phyloP scores from a whole-genome alignment of 805 yeast genomes.

The Candida koratica region DNA sequence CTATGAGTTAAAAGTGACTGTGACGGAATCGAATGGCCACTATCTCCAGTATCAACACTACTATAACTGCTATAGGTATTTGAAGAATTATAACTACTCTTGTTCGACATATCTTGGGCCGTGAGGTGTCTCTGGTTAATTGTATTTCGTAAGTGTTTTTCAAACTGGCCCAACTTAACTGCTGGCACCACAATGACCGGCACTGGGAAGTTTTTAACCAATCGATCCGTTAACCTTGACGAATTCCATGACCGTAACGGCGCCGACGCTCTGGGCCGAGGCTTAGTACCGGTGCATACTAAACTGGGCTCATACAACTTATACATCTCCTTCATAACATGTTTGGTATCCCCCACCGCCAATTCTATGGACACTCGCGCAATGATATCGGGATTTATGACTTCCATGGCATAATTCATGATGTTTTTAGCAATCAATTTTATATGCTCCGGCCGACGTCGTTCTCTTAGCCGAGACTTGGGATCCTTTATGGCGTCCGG shows the following conservation, averaged over 20 bases:
- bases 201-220: constrained; percentile 59
- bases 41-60: not conserved
- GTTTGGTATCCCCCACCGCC: constrained; percentile 54
- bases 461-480: constrained; percentile 30
- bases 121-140: constrained; percentile 15
- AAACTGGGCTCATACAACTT: constrained; percentile 58
- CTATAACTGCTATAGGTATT: not conserved
- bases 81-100: constrained; percentile 1
- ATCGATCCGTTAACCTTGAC: constrained; percentile 58
- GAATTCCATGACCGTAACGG: constrained; percentile 60
- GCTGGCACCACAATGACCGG: constrained; percentile 70
- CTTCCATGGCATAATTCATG: constrained; percentile 49
- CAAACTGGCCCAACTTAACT: constrained; percentile 52
- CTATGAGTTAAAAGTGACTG: not conserved
- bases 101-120: not conserved
- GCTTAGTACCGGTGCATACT: constrained; percentile 50
- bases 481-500: constrained; percentile 23
- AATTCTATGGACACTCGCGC: constrained; percentile 57
- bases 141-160: constrained; percentile 37
- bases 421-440: constrained; percentile 44
- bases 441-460: constrained; percentile 46
- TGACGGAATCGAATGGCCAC: not conserved
- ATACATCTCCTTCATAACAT: constrained; percentile 56
- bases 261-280: constrained; percentile 37
- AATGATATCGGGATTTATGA: constrained; percentile 43